A percentile compares a stretch with the other conserved stretches of the same genome.
Evolutionary conservation across 805 yeast genomes (phyloP).

Genomic region (Brettanomyces naardenensis): DNA sequence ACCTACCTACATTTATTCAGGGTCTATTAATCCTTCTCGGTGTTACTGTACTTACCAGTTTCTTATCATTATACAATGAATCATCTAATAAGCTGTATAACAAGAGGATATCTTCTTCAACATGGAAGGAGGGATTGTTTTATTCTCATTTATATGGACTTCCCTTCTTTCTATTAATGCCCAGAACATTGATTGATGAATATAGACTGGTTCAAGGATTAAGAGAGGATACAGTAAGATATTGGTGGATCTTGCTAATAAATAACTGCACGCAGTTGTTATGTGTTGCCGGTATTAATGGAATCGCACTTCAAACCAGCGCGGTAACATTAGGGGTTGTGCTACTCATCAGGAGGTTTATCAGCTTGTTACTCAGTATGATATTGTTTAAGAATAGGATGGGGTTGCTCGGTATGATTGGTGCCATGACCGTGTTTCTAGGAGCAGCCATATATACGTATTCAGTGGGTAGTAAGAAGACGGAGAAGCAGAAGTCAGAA

Average conservation of each 20-base stretch:
- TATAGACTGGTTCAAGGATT: conserved; percentile 1
- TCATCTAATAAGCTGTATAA: conserved; percentile 41
- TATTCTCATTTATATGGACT: conserved; percentile 50
- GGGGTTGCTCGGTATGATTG: conserved; percentile 31
- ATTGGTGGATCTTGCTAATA: conserved; percentile 23
- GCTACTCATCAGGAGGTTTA: conserved; percentile 52
- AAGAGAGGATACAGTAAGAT: not conserved
- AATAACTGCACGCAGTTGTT: conserved; percentile 49
- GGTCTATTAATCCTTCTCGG: conserved; percentile 8
- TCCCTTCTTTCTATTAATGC: conserved; percentile 40
- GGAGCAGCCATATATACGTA: conserved; percentile 45
- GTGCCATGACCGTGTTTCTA: conserved; percentile 42
- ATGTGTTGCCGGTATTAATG: conserved; percentile 64
- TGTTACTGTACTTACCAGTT: conserved; percentile 29
- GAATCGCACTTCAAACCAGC: conserved; percentile 46
- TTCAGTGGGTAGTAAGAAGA: not conserved
- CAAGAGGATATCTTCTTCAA: conserved; percentile 16
- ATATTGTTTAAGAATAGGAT: conserved; percentile 41
- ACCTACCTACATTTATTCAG: not conserved
- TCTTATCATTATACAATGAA: conserved; percentile 38
- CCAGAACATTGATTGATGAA: conserved; percentile 16
- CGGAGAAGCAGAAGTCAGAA: not conserved
- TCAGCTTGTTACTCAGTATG: conserved; percentile 51
- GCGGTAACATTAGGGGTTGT: conserved; percentile 59
- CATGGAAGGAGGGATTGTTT: conserved; percentile 61